Conservation (phyloP, 1,284 basidiomycete species). For the Tausonia pullulans region DNA sequence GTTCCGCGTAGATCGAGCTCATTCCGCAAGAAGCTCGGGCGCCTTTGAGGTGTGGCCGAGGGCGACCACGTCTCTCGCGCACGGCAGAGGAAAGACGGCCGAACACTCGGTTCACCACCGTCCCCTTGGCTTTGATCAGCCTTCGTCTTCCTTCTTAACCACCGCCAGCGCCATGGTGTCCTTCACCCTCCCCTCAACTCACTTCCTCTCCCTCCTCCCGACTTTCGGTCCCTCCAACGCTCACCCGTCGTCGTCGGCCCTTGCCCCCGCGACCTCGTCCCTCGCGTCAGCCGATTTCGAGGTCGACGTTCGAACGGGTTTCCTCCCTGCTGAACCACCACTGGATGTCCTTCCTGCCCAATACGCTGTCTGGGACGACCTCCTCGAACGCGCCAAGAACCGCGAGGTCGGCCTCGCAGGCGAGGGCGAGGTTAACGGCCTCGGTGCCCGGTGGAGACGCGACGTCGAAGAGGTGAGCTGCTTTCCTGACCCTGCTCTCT, state of each 20-base stretch:
- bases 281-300: slow-evolving; percentile 90
- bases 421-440: slow-evolving; percentile 39
- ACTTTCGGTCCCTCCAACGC: slow-evolving; percentile 23
- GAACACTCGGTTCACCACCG: no score
- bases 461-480: slow-evolving; percentile 36
- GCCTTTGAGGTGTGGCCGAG: no score
- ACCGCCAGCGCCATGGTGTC: not conserved
- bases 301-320: slow-evolving; percentile 81
- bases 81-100: no score
- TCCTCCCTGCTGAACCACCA: slow-evolving; percentile 75
- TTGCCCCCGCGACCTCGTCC: slow-evolving; percentile 59
- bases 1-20: no score
- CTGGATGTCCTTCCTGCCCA: slow-evolving; percentile 47
- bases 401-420: slow-evolving; percentile 20
- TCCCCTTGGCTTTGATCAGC: no score
- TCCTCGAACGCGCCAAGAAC: slow-evolving; percentile 43
- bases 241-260: slow-evolving; percentile 26
- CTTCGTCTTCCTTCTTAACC: no score
- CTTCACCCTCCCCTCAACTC: slow-evolving; percentile 39
- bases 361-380: slow-evolving; percentile 62
- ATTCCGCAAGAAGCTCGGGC: no score
- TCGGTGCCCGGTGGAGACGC: slow-evolving; percentile 38
- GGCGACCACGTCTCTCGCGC: no score
- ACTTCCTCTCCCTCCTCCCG: slow-evolving; percentile 48
- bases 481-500: not conserved